Base-by-base conservation (phyloP, 2,329 filamentous ascomycete genomes). In the Ophiostoma quercus region DNA sequence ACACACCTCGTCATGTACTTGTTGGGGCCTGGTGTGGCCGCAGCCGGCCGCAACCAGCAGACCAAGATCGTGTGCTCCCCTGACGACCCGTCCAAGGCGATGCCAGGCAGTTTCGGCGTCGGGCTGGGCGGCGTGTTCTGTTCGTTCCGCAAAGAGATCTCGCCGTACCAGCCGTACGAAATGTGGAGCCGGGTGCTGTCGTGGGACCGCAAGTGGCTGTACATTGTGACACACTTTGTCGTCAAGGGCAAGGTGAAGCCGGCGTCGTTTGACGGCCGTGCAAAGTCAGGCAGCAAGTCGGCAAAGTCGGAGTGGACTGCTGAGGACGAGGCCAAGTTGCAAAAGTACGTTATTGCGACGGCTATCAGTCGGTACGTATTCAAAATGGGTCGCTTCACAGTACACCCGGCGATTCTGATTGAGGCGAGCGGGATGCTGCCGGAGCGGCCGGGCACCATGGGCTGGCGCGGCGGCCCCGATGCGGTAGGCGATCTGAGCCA, bases 151-250 rank as follows among this genome's bases (percentile, higher is more conserved):
- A 82, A 84, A 67, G 91, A 94, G 81, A 90, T 94, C 72, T 84
- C 85, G 69, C 86, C 89, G 0, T 90, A 88, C 75, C 83, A 88
- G 76, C 78, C 79, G 16, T 94, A 90, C 78, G 90, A 94, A 81
- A 87, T 93, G 79, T 91, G 90, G 85, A 88, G 84, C 41, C 84
- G 88, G 60, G 77, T 94, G 16, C 82, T 93, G 25, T 80, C 82
- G 72, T 94, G 91, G 91, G 91, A 94, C 79, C 84, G 88, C 74
- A 94, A 94, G 80, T 94, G 91, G 91, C 76, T 93, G 71, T 93
- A 92, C 77, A 84, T 93, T 54, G 81, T 92, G 43, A 91, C 88
- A 29, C 90, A 91, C 77, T 94, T 91, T 74, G 84, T 94, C 7
- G 85, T 86, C 77, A 83, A 83, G 75, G 87, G 86, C 67, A 81